These are phyloP conservation scores for Penicillium lividum DNA, from an alignment of 495 filamentous ascomycete species.

Conservation along the genomic window DNA sequence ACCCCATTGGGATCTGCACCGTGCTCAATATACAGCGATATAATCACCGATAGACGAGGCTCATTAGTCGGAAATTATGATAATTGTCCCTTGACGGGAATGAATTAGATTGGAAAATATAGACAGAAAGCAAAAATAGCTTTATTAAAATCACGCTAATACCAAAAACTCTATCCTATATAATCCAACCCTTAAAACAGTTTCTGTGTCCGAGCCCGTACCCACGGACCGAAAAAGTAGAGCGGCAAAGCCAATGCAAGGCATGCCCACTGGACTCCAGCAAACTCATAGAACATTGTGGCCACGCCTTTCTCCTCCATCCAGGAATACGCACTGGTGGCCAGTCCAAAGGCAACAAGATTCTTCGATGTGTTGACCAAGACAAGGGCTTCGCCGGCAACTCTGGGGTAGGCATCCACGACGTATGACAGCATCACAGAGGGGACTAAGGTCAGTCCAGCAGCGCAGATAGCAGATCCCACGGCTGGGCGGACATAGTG, in stretches of 20 bases:
- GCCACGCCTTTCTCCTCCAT: constrained; percentile 32
- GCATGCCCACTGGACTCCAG: constrained; percentile 39
- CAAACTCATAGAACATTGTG: constrained; percentile 43
- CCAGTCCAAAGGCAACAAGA: constrained; percentile 40
- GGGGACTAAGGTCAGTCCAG: constrained; percentile 29
- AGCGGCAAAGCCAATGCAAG: constrained; percentile 32
- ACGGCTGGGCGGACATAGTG: constrained; percentile 28
- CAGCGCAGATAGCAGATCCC: constrained; percentile 28
- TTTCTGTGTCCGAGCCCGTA: constrained; percentile 26
- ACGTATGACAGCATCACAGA: constrained; percentile 39
- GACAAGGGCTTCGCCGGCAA: constrained; percentile 34
- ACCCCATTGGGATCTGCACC: background rate
- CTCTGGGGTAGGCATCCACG: constrained; percentile 31
- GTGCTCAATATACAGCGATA: background rate
- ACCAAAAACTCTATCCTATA: background rate
- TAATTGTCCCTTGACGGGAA: too few species aligned
- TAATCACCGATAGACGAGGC: background rate
- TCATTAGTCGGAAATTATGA: too few species aligned
- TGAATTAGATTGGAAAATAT: too few species aligned
- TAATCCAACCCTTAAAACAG: constrained; percentile 9
- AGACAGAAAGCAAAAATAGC: background rate
- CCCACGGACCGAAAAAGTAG: constrained; percentile 36
- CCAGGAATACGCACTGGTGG: constrained; percentile 29
- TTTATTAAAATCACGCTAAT: background rate
- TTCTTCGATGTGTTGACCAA: constrained; percentile 45